Percentiles rank a stretch among this genome's conserved stretches.
Conservation (phyloP, 345 rosid genomes). For the Boechera retrofracta region DNA sequence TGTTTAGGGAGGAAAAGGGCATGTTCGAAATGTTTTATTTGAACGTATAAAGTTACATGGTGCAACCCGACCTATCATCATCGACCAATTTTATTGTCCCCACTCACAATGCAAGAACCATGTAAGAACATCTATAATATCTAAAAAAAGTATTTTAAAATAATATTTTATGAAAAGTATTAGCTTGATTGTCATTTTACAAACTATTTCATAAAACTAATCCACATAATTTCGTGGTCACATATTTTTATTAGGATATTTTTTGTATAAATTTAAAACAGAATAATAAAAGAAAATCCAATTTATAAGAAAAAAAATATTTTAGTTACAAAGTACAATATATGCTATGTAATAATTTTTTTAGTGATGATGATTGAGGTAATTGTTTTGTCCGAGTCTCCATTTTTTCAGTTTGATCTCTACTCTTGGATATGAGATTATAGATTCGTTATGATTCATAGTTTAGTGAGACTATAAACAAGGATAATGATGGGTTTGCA, state of each 20-base stretch:
- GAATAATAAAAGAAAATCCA: not conserved
- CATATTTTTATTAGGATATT: not conserved
- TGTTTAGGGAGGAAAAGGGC: conserved; percentile 57
- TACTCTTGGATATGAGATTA: not conserved
- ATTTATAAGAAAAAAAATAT: not conserved
- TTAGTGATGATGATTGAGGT: not conserved
- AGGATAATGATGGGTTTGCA: not conserved
- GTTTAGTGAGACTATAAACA: not conserved
- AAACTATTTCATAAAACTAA: not conserved
- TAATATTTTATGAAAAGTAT: not conserved
- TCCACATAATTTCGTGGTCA: not conserved
- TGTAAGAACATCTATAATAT: no score
- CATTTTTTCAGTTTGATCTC: not conserved
- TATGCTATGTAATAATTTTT: not conserved
- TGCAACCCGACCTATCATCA: conserved; percentile 52
- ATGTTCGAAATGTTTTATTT: conserved; percentile 50
- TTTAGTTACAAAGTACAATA: not conserved
- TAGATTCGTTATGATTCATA: no score
- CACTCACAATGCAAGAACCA: conserved; percentile 50
- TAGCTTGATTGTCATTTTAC: not conserved
- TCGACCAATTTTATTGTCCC: conserved; percentile 62
- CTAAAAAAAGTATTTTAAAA: no score
- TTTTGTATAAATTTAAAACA: not conserved
- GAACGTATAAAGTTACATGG: conserved; percentile 38
- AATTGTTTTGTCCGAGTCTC: not conserved